phyloP scores from a whole-genome alignment of 352 stramenopile species.

The Pythium folliculosum region DNA sequence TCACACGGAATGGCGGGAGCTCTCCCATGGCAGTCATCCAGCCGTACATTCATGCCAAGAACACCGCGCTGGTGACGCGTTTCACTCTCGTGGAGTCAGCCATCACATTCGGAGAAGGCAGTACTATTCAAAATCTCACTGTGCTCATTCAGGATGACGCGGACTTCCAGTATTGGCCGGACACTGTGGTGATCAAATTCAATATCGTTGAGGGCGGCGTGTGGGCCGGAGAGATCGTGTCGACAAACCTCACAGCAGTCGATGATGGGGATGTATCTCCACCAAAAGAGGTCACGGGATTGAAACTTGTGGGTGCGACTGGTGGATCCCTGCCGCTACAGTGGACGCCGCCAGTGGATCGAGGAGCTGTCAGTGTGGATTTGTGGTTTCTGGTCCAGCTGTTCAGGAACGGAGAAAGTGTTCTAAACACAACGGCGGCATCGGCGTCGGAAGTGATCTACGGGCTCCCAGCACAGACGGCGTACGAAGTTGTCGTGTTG shows the following conservation, averaged over 20 bases:
- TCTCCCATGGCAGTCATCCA: slow-evolving; percentile 37
- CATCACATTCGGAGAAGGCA: slow-evolving; percentile 40
- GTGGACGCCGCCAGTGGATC: slow-evolving; percentile 47
- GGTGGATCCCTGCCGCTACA: slow-evolving; percentile 44
- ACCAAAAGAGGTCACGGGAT: slow-evolving; percentile 41
- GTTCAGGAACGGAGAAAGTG: background rate
- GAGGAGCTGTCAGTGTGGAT: slow-evolving; percentile 31
- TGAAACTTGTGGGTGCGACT: slow-evolving; percentile 31
- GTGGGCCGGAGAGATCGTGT: slow-evolving; percentile 20
- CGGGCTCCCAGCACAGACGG: slow-evolving; percentile 47
- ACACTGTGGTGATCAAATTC: slow-evolving; percentile 45
- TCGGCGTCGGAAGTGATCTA: slow-evolving; percentile 33
- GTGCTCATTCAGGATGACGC: slow-evolving; percentile 43
- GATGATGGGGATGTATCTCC: slow-evolving; percentile 60
- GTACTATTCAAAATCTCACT: slow-evolving; percentile 21
- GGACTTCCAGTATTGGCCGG: slow-evolving; percentile 42
- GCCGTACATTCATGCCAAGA: slow-evolving; percentile 19
- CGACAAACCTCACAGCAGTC: slow-evolving; percentile 38
- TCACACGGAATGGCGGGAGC: slow-evolving; percentile 35
- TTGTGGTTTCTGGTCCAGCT: slow-evolving; percentile 40
- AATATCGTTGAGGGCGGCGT: slow-evolving; percentile 41
- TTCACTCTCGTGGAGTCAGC: slow-evolving; percentile 39
- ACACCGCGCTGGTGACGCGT: slow-evolving; percentile 25
- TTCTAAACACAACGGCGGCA: slow-evolving; percentile 15
- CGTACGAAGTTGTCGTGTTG: slow-evolving; percentile 41